Base-by-base conservation (phyloP, 1,284 basidiomycete species). In the Trichosporon asahii region DNA sequence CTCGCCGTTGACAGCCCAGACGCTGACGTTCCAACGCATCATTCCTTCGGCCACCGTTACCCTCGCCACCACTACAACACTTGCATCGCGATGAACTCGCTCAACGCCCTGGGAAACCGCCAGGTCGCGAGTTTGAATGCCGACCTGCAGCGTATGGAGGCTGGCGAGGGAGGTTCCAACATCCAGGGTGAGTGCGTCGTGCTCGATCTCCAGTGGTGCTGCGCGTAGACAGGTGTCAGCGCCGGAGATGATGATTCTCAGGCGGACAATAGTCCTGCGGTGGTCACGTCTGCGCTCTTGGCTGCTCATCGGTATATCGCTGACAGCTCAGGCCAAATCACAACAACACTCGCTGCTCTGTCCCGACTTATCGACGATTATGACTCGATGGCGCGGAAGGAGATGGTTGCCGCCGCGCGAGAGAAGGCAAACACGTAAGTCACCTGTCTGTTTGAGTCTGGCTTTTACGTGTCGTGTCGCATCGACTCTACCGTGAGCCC, bases 281-380 rank as follows among this genome's bases (percentile, higher is more conserved):
- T n/a, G n/a, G n/a, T n/a, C n/a, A 33, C 31, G 31, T 33, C 11
- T 33, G 31, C 6, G 31, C 31, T 33, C n/a, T n/a, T n/a, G n/a
- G n/a, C n/a, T n/a, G n/a, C n/a, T n/a, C n/a, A n/a, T n/a, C n/a
- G n/a, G n/a, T n/a, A n/a, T 33, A 9, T n/a, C 9, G 27, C 57
- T 61, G 25, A 68, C 65, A n/a, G 21, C 69, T 70, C 73, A 96
- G 94, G 94, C 82, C 95, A 97, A 87, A 94, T 98, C 84, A 92
- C 92, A 40, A 94, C 95, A 31, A 94, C 93, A 15, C 86, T 98
- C 21, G 88, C 93, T n/a, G 94, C 93, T 1, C 90, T 98, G 86
- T 90, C 92, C 68, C 86, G 95, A 68, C 93, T 95, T 68, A 90
- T 97, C 73, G 94, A 97, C 76, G 95, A 98, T 79, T 98, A 96